phyloP scores from a whole-genome alignment of 1,284 basidiomycete species.

The Schizopora paradoxa region DNA sequence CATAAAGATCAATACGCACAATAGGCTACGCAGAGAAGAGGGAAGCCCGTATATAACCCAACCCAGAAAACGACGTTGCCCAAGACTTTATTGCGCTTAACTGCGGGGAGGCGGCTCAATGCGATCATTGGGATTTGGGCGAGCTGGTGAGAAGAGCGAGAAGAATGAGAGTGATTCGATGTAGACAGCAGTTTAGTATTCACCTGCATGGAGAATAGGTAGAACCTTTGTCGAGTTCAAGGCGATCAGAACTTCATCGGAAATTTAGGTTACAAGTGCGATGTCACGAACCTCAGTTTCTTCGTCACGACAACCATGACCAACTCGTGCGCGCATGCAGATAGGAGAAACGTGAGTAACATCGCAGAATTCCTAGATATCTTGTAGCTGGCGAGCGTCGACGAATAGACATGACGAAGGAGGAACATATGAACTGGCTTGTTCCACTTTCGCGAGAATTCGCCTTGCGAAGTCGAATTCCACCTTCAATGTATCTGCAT shows the following conservation, averaged over 20 bases:
- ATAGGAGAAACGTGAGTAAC: slow-evolving; percentile 87
- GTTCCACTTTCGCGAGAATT: slow-evolving; percentile 97
- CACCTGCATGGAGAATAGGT: slow-evolving; percentile 66
- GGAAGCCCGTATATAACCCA: slow-evolving; percentile 87
- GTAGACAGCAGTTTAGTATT: slow-evolving; percentile 1
- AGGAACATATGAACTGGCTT: slow-evolving; percentile 90
- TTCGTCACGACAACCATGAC: slow-evolving; percentile 96
- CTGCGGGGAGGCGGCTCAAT: slow-evolving; percentile 66
- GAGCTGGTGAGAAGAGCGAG: slow-evolving; percentile 48
- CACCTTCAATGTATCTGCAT: slow-evolving; percentile 42
- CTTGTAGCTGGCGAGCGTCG: slow-evolving; percentile 74
- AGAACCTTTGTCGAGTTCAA: no score
- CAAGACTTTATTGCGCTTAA: slow-evolving; percentile 75
- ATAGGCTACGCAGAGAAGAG: slow-evolving; percentile 85
- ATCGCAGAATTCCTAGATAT: slow-evolving; percentile 77
- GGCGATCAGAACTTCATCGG: no score
- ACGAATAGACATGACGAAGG: slow-evolving; percentile 90
- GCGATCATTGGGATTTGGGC: slow-evolving; percentile 90
- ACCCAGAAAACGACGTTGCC: slow-evolving; percentile 91
- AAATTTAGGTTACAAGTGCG: neutral
- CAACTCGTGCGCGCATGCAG: slow-evolving; percentile 86
- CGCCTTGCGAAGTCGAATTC: slow-evolving; percentile 96
- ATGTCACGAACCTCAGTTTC: slow-evolving; percentile 75
- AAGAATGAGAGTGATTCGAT: slow-evolving; percentile 9
- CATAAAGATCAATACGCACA: slow-evolving; percentile 75